These are phyloP conservation scores for Silybum marianum DNA, from an alignment of 129 eudicot species.

Conservation along the genomic window DNA sequence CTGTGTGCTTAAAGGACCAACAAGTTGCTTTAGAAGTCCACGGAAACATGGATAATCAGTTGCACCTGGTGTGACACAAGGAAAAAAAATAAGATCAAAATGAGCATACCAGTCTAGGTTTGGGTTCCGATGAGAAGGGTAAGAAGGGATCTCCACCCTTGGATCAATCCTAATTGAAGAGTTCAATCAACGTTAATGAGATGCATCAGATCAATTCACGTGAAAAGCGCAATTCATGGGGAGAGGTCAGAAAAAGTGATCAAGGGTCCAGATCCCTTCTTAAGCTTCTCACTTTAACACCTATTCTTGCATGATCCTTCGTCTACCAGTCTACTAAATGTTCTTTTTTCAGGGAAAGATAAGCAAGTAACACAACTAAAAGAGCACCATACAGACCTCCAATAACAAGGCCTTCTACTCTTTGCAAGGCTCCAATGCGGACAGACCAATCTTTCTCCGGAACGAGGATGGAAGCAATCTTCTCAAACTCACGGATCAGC, in stretches of 20 bases:
- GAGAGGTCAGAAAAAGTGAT: too few species aligned
- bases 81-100: constrained; percentile 14
- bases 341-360: neutral
- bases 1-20: constrained; percentile 87
- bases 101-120: neutral
- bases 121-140: too few species aligned
- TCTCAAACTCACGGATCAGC: constrained; percentile 87
- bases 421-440: constrained; percentile 97
- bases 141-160: too few species aligned
- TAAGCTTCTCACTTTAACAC: too few species aligned
- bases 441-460: constrained; percentile 98
- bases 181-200: too few species aligned
- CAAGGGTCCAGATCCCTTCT: too few species aligned
- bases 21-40: constrained; percentile 90
- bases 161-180: too few species aligned
- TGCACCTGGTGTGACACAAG: constrained; percentile 65
- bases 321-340: neutral
- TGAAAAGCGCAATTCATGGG: too few species aligned
- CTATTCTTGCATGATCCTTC: too few species aligned
- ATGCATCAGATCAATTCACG: too few species aligned
- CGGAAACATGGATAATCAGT: constrained; percentile 87
- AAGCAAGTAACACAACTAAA: neutral
- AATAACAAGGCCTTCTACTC: constrained; percentile 86
- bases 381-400: constrained; percentile 65
- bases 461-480: constrained; percentile 73